Base-by-base conservation (phyloP, 2,329 filamentous ascomycete genomes). In the Magnaporthiopsis rhizophila region DNA sequence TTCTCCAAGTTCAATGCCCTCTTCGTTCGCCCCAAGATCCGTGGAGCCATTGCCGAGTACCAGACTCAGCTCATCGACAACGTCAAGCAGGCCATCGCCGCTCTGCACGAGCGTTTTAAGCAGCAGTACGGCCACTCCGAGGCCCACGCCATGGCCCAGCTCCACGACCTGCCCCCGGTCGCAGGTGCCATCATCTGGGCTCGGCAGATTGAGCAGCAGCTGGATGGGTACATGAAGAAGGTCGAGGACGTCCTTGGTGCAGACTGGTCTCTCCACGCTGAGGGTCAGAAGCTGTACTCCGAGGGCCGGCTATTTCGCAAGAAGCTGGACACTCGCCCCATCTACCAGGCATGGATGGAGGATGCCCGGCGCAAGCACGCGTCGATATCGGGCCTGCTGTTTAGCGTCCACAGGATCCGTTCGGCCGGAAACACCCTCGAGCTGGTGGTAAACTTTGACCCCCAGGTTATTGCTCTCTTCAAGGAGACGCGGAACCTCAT, bases 1-100 rank as follows among this genome's bases (percentile, higher is more conserved):
- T 99, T 99, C 75, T 98, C 95, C 63, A 98, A 98, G 74, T 99
- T 99, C 84, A 99, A 99, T 74, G 95, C 95, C 2, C 87, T 99
- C 36, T 96, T 99, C 70, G 94, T 99, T 65, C 88, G 95, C 66
- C 95, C 95, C n/a, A 99, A 99, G 82, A 98, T 99, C 78, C 89
- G 95, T 69, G 93, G 96, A 69, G 96, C 95, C 64, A 99, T 99
- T 72, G 91, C 92, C 58, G 94, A 99, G 78, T 99, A 99, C 74
- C 95, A 99, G 76, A 95, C 94, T 5, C 93, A 97, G 76, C 87
- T 99, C 45, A 97, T 99, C 74, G 93, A 97, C 71, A 97, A 96
- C 70, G 95, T 99, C 71, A 98, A 98, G 75, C 89, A 92, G 72
- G 96, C 97, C 72, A 99, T 99, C 70, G 89, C 91, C 58, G 88